Evolutionary conservation across 441 rosid genomes (phyloP), one percentile per base, ranked within the genome.

Genomic region (Sinapis alba): DNA sequence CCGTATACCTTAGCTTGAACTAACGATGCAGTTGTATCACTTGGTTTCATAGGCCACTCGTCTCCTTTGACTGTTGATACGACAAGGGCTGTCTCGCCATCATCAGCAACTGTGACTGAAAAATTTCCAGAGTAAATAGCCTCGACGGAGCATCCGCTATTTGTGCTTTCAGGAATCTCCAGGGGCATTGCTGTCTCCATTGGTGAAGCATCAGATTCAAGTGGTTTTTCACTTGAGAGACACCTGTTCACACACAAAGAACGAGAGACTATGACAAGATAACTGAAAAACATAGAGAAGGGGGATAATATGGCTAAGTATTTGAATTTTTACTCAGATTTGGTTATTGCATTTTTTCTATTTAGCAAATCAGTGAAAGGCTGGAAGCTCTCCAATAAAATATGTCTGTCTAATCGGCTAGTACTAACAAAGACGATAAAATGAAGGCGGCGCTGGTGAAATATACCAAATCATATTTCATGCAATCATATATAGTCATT

Each of bases 11-110:
- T 80, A 77, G 79, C 74, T 81, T 84, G 86, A 75, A 72, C 72
- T 47, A 59, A 59, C 27, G 87, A 74, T 10, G 76, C 53, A 77
- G 71, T 51, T 56, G 65, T 81, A 83, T 83, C 84, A 69, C 77
- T 83, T 71, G 86, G 81, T 82, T 84, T 83, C 76, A 81, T 74
- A 66, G 62, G 68, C 74, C 75, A 77, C 57, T 86, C 84, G 54
- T 80, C 86, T 54, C 75, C 91, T 66, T 84, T 86, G 21, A 90
- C 86, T 84, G 88, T 85, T 68, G 99, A 90, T 79, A 96, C 94
- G 71, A 96, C 96, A 80, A 96, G 32, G 64, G 97, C 99, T 4
- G 98, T 93, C 84, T 96, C 99, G 68, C 99, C 99, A 65, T 85
- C 86, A 83, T 94, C 99, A 73, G 96, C 98, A 65, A 93, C 83